These are phyloP conservation scores for Crithidia sp. DNA, from an alignment of 208 protist species.

Conservation along the genomic window DNA sequence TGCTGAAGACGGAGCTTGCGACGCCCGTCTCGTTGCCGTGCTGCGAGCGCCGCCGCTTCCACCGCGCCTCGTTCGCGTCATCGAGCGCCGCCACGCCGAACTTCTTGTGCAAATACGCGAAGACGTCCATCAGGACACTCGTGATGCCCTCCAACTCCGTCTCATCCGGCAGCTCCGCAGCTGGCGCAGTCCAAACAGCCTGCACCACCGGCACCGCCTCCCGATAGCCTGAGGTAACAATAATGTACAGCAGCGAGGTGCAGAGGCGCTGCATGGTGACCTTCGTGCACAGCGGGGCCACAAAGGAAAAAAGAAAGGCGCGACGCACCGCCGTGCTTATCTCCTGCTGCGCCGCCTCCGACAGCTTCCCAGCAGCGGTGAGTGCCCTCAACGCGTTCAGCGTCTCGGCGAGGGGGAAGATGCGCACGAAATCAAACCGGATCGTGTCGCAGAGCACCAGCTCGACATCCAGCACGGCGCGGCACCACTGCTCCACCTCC, in stretches of 20 bases:
- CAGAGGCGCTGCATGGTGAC: conserved; percentile 48
- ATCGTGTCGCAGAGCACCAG: conserved; percentile 77
- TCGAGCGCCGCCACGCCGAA: conserved; percentile 69
- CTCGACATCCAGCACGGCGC: conserved; percentile 75
- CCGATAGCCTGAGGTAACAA: conserved; percentile 35
- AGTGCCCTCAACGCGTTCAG: conserved; percentile 46
- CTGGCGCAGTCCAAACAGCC: conserved; percentile 18
- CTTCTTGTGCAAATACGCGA: conserved; percentile 75
- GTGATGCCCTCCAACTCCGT: conserved; percentile 67
- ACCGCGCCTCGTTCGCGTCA: conserved; percentile 60
- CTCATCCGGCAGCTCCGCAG: conserved; percentile 33
- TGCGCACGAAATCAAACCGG: conserved; percentile 80
- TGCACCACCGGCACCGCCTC: conserved; percentile 32
- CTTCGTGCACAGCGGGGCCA: conserved; percentile 70
- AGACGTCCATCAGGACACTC: conserved; percentile 73
- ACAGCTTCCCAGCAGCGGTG: conserved; percentile 15
- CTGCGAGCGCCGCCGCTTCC: conserved; percentile 47
- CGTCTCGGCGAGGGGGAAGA: conserved; percentile 58
- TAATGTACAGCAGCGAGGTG: conserved; percentile 59
- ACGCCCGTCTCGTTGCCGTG: conserved; percentile 27
- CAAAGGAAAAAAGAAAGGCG: conserved; percentile 71
- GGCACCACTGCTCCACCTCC: conserved; percentile 58
- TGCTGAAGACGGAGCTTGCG: conserved; percentile 35
- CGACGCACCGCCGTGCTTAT: conserved; percentile 59
- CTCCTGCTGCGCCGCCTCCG: conserved; percentile 16